Evolutionary conservation across 192 early-diverging fungal genomes (phyloP).

Genomic region (Backusella sp.): DNA sequence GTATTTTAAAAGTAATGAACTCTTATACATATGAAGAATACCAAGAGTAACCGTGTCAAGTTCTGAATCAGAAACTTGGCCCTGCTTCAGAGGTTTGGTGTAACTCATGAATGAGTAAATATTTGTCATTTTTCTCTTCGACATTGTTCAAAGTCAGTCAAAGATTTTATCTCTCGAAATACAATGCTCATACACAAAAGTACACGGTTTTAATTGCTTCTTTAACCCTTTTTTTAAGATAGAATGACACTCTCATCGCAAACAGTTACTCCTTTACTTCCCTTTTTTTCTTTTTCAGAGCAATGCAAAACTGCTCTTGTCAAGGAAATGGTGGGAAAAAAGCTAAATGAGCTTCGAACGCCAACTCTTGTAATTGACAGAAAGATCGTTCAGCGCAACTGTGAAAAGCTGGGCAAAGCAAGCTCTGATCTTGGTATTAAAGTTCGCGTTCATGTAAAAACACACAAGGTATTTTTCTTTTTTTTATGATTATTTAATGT

Average conservation of each 20-base stretch:
- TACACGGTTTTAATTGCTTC: background rate
- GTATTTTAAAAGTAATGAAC: too few species aligned
- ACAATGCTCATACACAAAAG: background rate
- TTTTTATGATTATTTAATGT: background rate
- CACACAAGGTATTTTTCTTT: constrained; percentile 29
- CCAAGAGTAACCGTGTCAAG: too few species aligned
- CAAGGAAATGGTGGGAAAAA: constrained; percentile 33
- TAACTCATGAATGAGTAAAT: background rate
- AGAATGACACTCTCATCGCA: constrained; percentile 6
- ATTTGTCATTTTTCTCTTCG: background rate
- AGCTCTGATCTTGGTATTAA: constrained; percentile 13
- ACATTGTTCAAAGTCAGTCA: background rate
- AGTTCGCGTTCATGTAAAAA: constrained; percentile 37
- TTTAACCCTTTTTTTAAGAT: background rate
- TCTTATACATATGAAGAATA: too few species aligned
- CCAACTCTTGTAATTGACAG: constrained; percentile 32
- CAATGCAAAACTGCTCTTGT: constrained; percentile 21
- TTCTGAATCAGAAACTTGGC: too few species aligned
- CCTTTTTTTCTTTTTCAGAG: constrained; percentile 18
- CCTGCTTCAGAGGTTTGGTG: background rate
- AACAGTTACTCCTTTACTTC: constrained; percentile 21
- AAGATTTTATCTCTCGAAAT: background rate
- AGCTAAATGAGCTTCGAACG: constrained; percentile 25
- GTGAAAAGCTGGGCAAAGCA: constrained; percentile 13
- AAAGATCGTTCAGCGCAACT: constrained; percentile 24